These are phyloP conservation scores for Lithospermum erythrorhizon DNA, from an alignment of 257 asterid species.

Conservation along the genomic window DNA sequence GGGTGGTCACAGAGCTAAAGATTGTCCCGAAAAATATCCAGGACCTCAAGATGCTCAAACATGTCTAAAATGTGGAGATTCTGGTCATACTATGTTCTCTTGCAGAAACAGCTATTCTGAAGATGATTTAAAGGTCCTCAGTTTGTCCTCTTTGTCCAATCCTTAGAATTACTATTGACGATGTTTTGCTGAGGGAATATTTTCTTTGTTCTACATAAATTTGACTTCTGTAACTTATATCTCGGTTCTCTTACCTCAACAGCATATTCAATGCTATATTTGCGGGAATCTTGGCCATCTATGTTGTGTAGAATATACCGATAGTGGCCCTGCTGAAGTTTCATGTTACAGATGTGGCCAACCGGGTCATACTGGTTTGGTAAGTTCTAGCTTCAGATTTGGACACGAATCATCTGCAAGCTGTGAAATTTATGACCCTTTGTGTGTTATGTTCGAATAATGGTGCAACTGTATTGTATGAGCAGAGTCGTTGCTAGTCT, in stretches of 20 bases:
- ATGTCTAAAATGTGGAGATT: constrained; percentile 79
- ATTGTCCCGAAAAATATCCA: constrained; percentile 56
- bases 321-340: constrained; percentile 41
- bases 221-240: background rate
- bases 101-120: constrained; percentile 54
- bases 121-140: constrained; percentile 64
- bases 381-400: constrained; percentile 26
- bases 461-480: background rate
- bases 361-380: constrained; percentile 89
- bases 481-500: background rate
- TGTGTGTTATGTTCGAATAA: background rate
- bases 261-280: constrained; percentile 72
- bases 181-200: constrained; percentile 3
- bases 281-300: constrained; percentile 77
- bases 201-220: constrained; percentile 1
- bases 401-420: background rate
- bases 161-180: background rate
- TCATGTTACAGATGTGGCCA: constrained; percentile 90
- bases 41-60: constrained; percentile 30
- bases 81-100: constrained; percentile 73
- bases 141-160: background rate
- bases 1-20: constrained; percentile 88
- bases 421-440: background rate
- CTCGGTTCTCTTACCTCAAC: constrained; percentile 8
- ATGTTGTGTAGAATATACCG: constrained; percentile 51